Evolutionary conservation across 441 rosid species (phyloP), one percentile per base, ranked within the genome.

Genomic region (Pelargonium cotyledonis): DNA sequence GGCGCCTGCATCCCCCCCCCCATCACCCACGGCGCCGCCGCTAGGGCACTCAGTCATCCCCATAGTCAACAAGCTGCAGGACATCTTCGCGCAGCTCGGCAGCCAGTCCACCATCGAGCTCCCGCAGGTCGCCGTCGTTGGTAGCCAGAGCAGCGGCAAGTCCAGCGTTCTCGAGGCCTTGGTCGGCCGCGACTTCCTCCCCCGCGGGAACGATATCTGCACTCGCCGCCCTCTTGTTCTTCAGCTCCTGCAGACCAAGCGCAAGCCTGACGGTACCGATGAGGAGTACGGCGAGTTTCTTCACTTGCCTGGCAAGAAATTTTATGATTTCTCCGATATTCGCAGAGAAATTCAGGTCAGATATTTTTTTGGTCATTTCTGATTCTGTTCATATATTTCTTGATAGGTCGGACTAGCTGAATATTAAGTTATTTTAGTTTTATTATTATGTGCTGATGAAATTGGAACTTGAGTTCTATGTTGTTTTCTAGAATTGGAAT

Each of bases 41-140:
- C 79, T 88, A 19, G 93, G 90, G 6, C 73, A 90, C 53, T 88
- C 99, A 6, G 95, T 95, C 75, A 92, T 95, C 35, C 99, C 99
- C 40, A 81, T 92, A 41, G 97, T 90, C 10, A 95, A 95, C 68
- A 95, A 92, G 87, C 86, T 95, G 2, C 98, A 92, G 67, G 98
- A 95, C 77, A 95, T 95, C 65, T 90, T 95, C 76, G 95, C 97
- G 8, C 91, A 95, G 86, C 86, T 89, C 1, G 96, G 91, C 41
- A 85, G 86, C 74, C 89, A 88, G 69, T 83, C 91, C 53, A 76
- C 85, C 72, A 85, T 89, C 75, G 89, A 85, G 80, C 88, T 89
- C 55, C 95, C 95, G 57, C 95, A 89, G 79, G 89, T 88, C 68
- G 91, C 93, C 19, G 92, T 85, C 61, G 89, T 88, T 15, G 93